Base-by-base conservation (phyloP, 139 green algal species). In the Chlamydomonas sp. region DNA sequence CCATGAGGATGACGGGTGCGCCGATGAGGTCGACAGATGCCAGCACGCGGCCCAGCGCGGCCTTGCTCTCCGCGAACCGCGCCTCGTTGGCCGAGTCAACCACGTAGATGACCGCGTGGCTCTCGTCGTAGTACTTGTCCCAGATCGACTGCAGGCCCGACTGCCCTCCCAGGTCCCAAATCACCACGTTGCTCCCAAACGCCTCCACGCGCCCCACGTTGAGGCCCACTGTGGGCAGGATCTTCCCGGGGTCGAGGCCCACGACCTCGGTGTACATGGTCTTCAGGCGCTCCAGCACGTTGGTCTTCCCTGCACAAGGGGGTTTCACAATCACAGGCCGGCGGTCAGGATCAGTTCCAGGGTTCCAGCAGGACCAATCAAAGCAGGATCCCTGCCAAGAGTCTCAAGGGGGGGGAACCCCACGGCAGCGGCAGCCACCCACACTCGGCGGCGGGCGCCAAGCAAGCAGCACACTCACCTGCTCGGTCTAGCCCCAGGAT, bases 41-140 rank as follows among this genome's bases (percentile, higher is more conserved):
- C 29, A 97, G 73, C 34, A 89, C 84, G 1, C 78, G 67, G n/a
- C 92, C 82, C 13, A 96, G 58, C 1, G 80, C 79, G 1, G 38
- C 70, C 57, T 85, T 90, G 48, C 78, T 82, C 72, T 92, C 86
- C 0, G 83, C 83, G 13, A 92, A 76, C 33, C 88, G 49, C 6
- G 31, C 71, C 29, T 49, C 5, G 48, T 80, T 77, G 2, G 82
- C 71, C 5, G 87, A 71, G 66, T 98, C 93, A 16, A 98, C 83
- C 0, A 96, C 88, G 73, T 87, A 98, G 2, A 98, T 47, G 3
- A 98, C 74, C 5, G 87, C 92, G 67, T 98, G 91, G 13, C 84
- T 36, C 58, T 98, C 93, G 24, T 80, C 83, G 67, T 92, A 98
- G 78, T 98, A 98, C 69, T 98, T 98, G 74, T 96, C 91, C 93